Evolutionary conservation across 169 alveolate genomes (phyloP), one percentile per base, ranked within the genome.

Genomic region (Neospora caninum): DNA sequence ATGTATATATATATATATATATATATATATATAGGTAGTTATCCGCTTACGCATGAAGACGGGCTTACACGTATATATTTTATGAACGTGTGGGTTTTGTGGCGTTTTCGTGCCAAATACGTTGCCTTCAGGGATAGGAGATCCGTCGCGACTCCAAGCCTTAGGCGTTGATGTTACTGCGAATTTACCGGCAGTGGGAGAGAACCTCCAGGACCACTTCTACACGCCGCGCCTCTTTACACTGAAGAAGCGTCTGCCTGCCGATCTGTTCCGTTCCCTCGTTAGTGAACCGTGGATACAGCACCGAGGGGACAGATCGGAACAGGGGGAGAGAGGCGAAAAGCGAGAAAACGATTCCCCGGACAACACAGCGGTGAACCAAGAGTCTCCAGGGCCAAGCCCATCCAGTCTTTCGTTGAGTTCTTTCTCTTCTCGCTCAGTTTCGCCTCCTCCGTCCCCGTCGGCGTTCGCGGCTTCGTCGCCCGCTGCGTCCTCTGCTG

Each of bases 181-280:
- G 58, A 25, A 92, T 43, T 6, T 92, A 7, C 95, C 95, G 0
- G 92, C 54, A 25, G 95, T 92, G 53, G 95, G 95, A 4, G 67
- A 92, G 38, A 80, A 92, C 45, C 95, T 92, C 38, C 95, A 92
- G 45, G 91, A 86, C 43, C 91, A 86, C 42, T 20, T 86, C 10
- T 86, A 34, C 78, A 49, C 78, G 64, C 91, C 91, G 49, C 91
- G 91, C 20, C 69, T 49, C 45, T 42, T 29, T 43, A 16, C 38
- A 6, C 91, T 86, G 29, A 86, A 86, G 84, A 73, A 36, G 25
- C 49, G 25, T 13, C 1, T 73, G 42, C 39, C 84, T 6, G 80
- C 31, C 9, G 80, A 69, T 7, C 29, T 69, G 9, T 69, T 29
- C 29, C 31, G 29, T 6, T 25, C 31, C 80, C 80, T 69, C 41